Base-by-base conservation (phyloP, 2,329 filamentous ascomycete genomes). In the Ceratocystis cubensis region DNA sequence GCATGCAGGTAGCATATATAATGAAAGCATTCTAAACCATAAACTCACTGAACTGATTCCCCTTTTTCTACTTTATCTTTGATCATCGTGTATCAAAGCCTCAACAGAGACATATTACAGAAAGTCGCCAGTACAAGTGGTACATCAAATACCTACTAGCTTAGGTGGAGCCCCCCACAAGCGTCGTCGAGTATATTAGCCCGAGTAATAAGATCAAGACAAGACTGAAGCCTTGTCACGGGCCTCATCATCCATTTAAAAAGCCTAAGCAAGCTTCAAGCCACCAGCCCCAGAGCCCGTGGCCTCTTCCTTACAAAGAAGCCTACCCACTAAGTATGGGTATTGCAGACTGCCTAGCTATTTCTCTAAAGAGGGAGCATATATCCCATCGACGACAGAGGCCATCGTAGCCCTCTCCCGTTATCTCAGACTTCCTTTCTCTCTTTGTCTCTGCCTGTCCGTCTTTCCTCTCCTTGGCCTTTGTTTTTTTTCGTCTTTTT, bases 271-370 rank as follows among this genome's bases (percentile, higher is more conserved):
- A 33, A 30, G 22, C 53, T 28, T 25, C 13, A 17, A 57, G 22
- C 53, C 28, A 25, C 37, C 61, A 45, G 53, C 37, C 48, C 50
- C 66, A 57, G 61, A 59, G 57, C 62, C 46, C 37, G 66, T 45
- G 56, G 66, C 56, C 66, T 67, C 66, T 67, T 67, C 56, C 56
- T 65, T 17, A 61, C 25, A 61, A 15, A 65, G 37, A 22, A 45
- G 46, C 3, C 61, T 41, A 48, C 28, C 30, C 53, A 57, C 13
- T 10, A 41, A 41, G 37, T 41, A 41, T 41, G 37, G 37, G 10
- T 41, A 41, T 15, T 37, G 37, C 37, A 63, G 44, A 45, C 44
- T 63, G 22, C 53, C 53, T 28, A 57, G 53, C 4, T 5, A 57
- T 57, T 57, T 41, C 0, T 28, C 10, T 20, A 46, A 17, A 44